Percentiles rank a stretch among this genome's conserved stretches.
phyloP scores from a whole-genome alignment of 2,329 filamentous ascomycete genomes.

The Fonsecaea multimorphosa region DNA sequence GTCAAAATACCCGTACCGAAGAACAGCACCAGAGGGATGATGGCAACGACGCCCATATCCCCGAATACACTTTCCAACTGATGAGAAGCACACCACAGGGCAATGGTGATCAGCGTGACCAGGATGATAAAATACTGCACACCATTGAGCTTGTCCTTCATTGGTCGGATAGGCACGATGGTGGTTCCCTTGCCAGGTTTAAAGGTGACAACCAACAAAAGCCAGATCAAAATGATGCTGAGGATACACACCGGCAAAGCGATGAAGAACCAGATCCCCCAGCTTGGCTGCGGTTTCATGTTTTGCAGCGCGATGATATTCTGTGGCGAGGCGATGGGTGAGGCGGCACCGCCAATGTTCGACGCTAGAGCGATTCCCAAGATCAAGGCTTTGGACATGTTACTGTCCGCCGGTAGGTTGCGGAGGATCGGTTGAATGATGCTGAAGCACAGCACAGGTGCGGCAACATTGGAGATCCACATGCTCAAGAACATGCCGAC shows the following conservation, averaged over 20 bases:
- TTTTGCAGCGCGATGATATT: constrained; percentile 96
- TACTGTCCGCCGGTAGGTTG: constrained; percentile 85
- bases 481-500: constrained; percentile 97
- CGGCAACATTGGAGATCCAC: constrained; percentile 98
- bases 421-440: constrained; percentile 97
- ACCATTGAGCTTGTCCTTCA: constrained; percentile 85
- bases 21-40: constrained; percentile 93
- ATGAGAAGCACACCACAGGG: constrained; percentile 90
- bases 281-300: constrained; percentile 89
- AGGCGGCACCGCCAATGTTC: constrained; percentile 95
- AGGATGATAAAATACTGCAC: constrained; percentile 91
- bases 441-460: constrained; percentile 94
- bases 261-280: constrained; percentile 97
- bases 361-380: constrained; percentile 93
- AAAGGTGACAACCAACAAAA: constrained; percentile 83
- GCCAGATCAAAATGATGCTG: constrained; percentile 86
- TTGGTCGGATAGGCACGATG: constrained; percentile 87
- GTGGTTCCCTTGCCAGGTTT: constrained; percentile 81
- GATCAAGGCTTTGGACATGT: constrained; percentile 94
- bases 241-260: constrained; percentile 90
- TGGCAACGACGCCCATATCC: constrained; percentile 97
- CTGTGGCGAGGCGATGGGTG: constrained; percentile 94
- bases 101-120: constrained; percentile 83
- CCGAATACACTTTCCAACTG: constrained; percentile 87
- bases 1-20: constrained; percentile 95